Evolutionary conservation across 345 rosid genomes (phyloP), one percentile per base, ranked within the genome.

Genomic region (Euphorbia tirucalli): DNA sequence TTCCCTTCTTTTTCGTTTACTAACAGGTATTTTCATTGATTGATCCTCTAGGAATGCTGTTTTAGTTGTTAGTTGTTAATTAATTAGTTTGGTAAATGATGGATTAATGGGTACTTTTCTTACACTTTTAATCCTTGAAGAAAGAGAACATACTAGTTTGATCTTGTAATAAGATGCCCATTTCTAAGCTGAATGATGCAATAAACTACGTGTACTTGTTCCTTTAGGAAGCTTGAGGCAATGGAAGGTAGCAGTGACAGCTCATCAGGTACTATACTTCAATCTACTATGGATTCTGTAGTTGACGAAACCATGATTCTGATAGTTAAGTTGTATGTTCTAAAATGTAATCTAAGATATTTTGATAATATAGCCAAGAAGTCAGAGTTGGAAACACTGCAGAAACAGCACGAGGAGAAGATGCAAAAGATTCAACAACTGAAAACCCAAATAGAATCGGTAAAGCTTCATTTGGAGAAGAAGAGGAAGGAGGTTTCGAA

Each of bases 341-440:
- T 46, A 3, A 46, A 46, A 46, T 46, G 7, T 46, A 1, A 46
- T 46, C 11, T 60, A 1, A 60, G 0, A 1, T n/a, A 37, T 22
- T 13, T 68, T 52, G 43, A 50, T 64, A 3, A 39, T 64, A 3
- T 46, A 72, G 71, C 25, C 25, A 72, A 65, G 39, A 37, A 24
- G 21, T 61, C 78, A 0, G 88, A 70, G 52, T 71, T 86, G 72
- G 84, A 75, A 77, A 41, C 27, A 61, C 70, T 87, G 50, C 84
- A 75, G 75, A 81, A 67, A 54, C 56, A 80, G 63, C 79, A 76
- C 6, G 82, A 78, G 49, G 85, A 77, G 83, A 82, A 81, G 67
- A 69, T 59, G 19, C 4, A 39, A 1, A 75, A 70, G 82, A 85
- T 85, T 62, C 76, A 77, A 62, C 80, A 87, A 27, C 82, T 87